Base-by-base conservation (phyloP, 2,329 filamentous ascomycete genomes). In the Aureobasidium sp. region DNA sequence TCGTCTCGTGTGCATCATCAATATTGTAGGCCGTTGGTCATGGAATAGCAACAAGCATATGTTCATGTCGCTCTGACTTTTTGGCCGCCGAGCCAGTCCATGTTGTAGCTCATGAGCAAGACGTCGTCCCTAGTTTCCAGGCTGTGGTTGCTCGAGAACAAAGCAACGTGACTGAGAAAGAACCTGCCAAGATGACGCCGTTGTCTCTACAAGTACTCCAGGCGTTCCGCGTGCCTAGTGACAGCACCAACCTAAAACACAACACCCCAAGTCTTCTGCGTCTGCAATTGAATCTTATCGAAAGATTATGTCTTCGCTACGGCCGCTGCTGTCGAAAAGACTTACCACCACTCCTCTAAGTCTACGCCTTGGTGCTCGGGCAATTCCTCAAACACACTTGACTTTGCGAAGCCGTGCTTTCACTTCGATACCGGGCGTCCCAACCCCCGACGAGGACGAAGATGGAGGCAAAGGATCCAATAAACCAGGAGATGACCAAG, bases 401-500 rank as follows among this genome's bases (percentile, higher is more conserved):
- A 6, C 19, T 5, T 37, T 7, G 12, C 51, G 24, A 25, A n/a
- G 22, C 21, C 51, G 30, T 17, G 30, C 29, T 12, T 35, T 45
- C 32, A 45, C 30, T 19, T 53, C 51, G 6, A 45, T 53, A 39
- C 51, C 51, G 10, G 51, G 51, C 6, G 8, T 53, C 8, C 40
- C 51, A 22, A 21, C 32, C 22, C 40, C 51, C 4, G 51, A 53
- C 24, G 51, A 53, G 25, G 51, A 53, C 3, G 51, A 53, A 17
- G 51, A 47, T 39, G 34, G 39, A 7, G 16, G 17, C 14, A 47
- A 53, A 14, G 32, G 39, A n/a, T 25, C 19, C 14, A 45, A 40
- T 17, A 53, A 44, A 16, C 19, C 40, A 14, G 40, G 34, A 38
- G 30, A 24, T 12, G 48, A 51, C 11, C 40, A 53, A 16, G 21